These are phyloP conservation scores for Apium graveolens DNA, from an alignment of 129 eudicot species.

Conservation along the genomic window DNA sequence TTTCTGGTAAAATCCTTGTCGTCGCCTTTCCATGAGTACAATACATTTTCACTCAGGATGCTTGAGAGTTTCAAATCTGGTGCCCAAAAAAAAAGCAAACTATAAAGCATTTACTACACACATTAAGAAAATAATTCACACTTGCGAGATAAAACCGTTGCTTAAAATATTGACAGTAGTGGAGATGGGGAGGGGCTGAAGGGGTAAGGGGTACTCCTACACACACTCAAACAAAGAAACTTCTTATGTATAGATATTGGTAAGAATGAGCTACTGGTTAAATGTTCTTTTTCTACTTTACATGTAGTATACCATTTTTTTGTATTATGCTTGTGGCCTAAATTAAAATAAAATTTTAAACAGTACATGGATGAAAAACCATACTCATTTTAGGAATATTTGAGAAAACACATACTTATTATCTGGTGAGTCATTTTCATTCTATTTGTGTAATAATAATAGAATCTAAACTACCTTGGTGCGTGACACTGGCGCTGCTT, in stretches of 20 bases:
- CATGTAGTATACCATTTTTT: neutral
- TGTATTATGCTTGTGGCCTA: neutral
- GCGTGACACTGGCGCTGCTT: too few species aligned
- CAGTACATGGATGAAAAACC: neutral
- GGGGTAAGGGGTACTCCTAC: too few species aligned
- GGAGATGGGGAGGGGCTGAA: too few species aligned
- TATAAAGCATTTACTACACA: neutral
- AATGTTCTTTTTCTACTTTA: neutral
- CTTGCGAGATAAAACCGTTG: too few species aligned
- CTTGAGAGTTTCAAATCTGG: slow-evolving; percentile 59
- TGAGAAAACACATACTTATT: too few species aligned
- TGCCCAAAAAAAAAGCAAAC: neutral
- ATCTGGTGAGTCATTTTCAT: too few species aligned
- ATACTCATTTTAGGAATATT: too few species aligned
- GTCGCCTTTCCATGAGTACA: slow-evolving; percentile 64
- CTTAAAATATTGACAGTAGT: too few species aligned
- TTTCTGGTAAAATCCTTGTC: slow-evolving; percentile 59
- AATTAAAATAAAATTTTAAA: neutral
- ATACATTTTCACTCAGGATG: slow-evolving; percentile 50
- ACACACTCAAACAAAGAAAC: too few species aligned
- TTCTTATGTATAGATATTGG: neutral
- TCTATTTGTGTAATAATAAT: too few species aligned
- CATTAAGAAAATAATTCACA: neutral
- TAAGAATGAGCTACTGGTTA: neutral
- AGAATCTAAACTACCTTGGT: too few species aligned